Base-by-base conservation (phyloP, 306 rosid species). In the Abrus pulchellus region DNA sequence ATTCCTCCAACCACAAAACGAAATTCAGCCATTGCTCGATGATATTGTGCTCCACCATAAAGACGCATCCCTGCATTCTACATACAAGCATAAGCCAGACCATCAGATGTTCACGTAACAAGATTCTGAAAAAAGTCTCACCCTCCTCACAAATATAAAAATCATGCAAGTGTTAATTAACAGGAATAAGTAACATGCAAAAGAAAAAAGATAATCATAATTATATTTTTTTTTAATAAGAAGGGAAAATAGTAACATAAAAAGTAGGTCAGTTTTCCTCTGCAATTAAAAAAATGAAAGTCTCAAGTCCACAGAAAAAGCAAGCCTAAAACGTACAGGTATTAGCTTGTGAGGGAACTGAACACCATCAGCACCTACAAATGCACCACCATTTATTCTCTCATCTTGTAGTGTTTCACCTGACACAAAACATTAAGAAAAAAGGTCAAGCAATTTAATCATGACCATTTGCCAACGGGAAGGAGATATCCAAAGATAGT, bases 21-120 rank as follows among this genome's bases (percentile, higher is more conserved):
- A 54, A 95, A 95, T 85, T 95, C 98, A 83, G 98, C 99, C 99
- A 95, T 95, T 86, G 99, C 99, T 78, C 98, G 95, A 61, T 95
- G 99, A 87, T 95, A 95, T 77, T 95, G 99, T 80, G 98, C 99
- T 78, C 99, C 98, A 59, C 99, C 99, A 87, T 95, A 95, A 64
- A 95, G 93, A 70, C 97, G 99, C 98, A 95, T 95, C 60, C 96
- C 98, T 9, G 98, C 98, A 84, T 95, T 95, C 99, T 95, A 73
- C 54, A 83, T n/a, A 66, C 55, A 81, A 49, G 49, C 56, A 27
- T 71, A 73, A 80, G 57, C 47, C 65, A 62, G 70, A 63, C 29
- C 36, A 36, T 86, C 78, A 80, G 7, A 40, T 62, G 43, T 52
- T 76, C 72, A 48, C 68, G 76, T 72, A 56, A 68, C 52, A 45